Base-by-base conservation (phyloP, 352 stramenopile species). In the Phytophthora hibernalis region DNA sequence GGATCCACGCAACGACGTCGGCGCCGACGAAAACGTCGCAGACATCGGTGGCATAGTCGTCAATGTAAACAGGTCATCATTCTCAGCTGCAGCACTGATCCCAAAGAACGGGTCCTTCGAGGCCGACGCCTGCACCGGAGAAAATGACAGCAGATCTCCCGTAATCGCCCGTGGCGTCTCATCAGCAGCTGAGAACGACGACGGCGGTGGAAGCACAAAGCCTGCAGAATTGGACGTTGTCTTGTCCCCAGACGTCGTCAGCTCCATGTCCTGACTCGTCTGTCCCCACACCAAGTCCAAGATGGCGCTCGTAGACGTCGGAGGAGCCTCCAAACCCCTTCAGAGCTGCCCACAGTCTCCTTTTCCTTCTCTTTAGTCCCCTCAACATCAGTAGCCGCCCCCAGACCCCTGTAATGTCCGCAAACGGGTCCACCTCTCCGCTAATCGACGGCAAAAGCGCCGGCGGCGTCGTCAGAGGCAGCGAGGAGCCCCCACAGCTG, bases 131-230 rank as follows among this genome's bases (percentile, higher is more conserved):
- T 68, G 67, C 16, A 91, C 65, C 1, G 82, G 82, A 26, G 82
- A 89, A 54, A 91, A 91, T n/a, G 80, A 89, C 44, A 91, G 61
- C 45, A 91, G 71, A 35, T 85, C 68, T 2, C 54, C 65, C 24
- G 68, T 71, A n/a, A 58, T 56, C 45, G 59, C 54, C 28, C 75
- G 54, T 1, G 33, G 51, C 2, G 69, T 58, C 21, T 9, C 18
- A 6, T 20, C 54, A 26, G 64, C 16, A 2, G 37, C 58, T 20
- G 62, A 24, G 31, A 74, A 70, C 42, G 70, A 60, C 12, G 69
- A 61, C 13, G 59, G 68, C 11, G 63, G 60, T 2, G 66, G 50
- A 18, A 78, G 28, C 24, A 38, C 16, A 58, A 73, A 68, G 8
- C 53, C 40, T 35, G 57, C 72, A 6, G 57, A 45, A 11, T 22